These are phyloP conservation scores for Kuraishia cidri DNA, from an alignment of 805 yeast species.

Conservation along the genomic window DNA sequence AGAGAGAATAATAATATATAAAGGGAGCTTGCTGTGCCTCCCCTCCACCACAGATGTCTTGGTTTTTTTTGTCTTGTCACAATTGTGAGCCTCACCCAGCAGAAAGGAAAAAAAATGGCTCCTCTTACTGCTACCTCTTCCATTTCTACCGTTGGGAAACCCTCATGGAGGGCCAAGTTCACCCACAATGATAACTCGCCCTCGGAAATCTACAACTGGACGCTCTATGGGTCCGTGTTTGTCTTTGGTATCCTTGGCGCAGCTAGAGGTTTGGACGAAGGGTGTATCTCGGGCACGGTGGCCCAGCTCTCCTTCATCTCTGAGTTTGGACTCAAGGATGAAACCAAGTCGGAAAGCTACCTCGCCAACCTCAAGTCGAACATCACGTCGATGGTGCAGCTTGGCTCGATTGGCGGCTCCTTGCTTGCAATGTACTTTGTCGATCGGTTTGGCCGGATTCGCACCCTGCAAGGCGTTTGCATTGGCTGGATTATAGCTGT, in stretches of 20 bases:
- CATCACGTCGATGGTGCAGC: conserved; percentile 49
- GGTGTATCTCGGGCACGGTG: conserved; percentile 35
- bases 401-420: conserved; percentile 42
- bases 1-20: no score
- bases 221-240: conserved; percentile 32
- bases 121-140: no score
- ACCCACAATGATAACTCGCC: no score
- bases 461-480: conserved; percentile 34
- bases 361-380: conserved; percentile 41
- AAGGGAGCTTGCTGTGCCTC: no score
- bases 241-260: conserved; percentile 48
- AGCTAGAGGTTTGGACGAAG: conserved; percentile 53
- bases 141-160: no score
- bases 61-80: no score
- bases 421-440: conserved; percentile 35
- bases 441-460: conserved; percentile 42
- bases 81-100: no score
- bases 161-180: no score
- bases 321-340: conserved; percentile 34
- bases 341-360: conserved; percentile 19
- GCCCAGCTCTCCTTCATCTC: conserved; percentile 31
- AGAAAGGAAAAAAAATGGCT: no score
- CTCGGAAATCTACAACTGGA: conserved; percentile 35
- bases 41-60: no score
- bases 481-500: conserved; percentile 35